phyloP scores from a whole-genome alignment of 2,329 filamentous ascomycete species.

The Penicillium thymicola region DNA sequence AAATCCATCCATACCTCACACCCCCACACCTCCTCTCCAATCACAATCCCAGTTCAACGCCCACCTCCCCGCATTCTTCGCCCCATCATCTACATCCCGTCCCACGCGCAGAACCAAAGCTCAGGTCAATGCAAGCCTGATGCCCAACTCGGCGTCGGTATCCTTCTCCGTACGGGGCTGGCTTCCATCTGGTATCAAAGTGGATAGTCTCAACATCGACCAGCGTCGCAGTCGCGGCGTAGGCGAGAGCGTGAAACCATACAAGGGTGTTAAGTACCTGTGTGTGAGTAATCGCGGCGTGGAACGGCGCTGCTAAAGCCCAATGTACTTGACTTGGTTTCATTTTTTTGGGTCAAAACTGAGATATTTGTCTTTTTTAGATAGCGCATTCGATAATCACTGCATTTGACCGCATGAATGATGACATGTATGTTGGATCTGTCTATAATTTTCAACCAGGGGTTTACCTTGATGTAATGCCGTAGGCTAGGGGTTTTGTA shows the following conservation, averaged over 20 bases:
- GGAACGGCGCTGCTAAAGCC: slow-evolving; percentile 39
- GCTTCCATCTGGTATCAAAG: slow-evolving; percentile 62
- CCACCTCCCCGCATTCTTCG: slow-evolving; percentile 22
- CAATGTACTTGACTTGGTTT: background rate
- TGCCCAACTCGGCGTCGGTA: slow-evolving; percentile 74
- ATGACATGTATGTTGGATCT: background rate
- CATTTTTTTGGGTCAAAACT: background rate
- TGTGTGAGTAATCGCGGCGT: slow-evolving; percentile 63
- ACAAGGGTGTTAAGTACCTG: slow-evolving; percentile 97
- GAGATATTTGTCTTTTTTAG: background rate
- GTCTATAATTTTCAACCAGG: background rate
- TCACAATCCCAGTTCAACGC: slow-evolving; percentile 15
- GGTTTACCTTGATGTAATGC: background rate
- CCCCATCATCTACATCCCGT: slow-evolving; percentile 19
- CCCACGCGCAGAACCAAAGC: slow-evolving; percentile 38
- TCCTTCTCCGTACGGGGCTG: slow-evolving; percentile 63
- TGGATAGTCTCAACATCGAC: slow-evolving; percentile 61
- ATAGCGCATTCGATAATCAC: slow-evolving; percentile 3
- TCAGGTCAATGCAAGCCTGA: slow-evolving; percentile 69
- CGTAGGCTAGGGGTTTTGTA: background rate
- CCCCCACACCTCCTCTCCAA: slow-evolving; percentile 18
- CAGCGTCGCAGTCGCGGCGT: slow-evolving; percentile 79
- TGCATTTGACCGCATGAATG: slow-evolving; percentile 6
- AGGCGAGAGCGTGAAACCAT: slow-evolving; percentile 85
- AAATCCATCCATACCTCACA: slow-evolving; percentile 21